Evolutionary conservation across 2,329 filamentous ascomycete species (phyloP), one percentile per base, ranked within the genome.

Genomic region (Periconia sp.): DNA sequence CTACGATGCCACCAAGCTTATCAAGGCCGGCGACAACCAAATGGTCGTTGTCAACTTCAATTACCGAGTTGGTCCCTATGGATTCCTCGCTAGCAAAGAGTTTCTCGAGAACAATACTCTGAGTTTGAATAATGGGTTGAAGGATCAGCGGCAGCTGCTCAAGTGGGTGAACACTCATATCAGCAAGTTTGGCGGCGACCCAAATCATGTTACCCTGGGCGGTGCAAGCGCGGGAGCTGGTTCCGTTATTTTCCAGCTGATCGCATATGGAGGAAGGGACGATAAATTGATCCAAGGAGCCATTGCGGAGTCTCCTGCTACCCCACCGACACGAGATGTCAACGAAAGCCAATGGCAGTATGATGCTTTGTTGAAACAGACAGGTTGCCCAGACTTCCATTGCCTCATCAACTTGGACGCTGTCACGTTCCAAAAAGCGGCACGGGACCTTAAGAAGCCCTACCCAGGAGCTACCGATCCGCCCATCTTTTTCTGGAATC

Each of bases 281-380:
- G 68, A 72, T 51, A 61, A 62, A 8, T 61, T 78, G 58, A 73
- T 74, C 50, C 68, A 71, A 30, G 72, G 68, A 23, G 69, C 61
- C 18, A 62, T 66, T 2, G 62, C 65, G 14, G 70, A 74, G 45
- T 73, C 71, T 14, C 63, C 68, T 5, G 64, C 71, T 7, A 76
- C 76, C 45, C 76, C 77, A 3, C 66, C 74, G 3, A 65, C 78
- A 15, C 70, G 70, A 6, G 66, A 67, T 30, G 68, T 75, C 23
- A 55, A 62, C 1, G 71, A 75, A 30, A 72, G 72, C 35, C 74
- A 78, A 52, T 79, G 69, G 64, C 73, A 76, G 49, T 80, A 74
- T 57, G 65, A 76, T 19, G 65, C 63, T 23, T 70, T 75, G 17
- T 65, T 69, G 15, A 65, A 65, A 5, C 59, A 63, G 18, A 62